Evolutionary conservation across 768 basidiomycete genomes (phyloP), one percentile per base, ranked within the genome.

Genomic region (Terana coerulea): DNA sequence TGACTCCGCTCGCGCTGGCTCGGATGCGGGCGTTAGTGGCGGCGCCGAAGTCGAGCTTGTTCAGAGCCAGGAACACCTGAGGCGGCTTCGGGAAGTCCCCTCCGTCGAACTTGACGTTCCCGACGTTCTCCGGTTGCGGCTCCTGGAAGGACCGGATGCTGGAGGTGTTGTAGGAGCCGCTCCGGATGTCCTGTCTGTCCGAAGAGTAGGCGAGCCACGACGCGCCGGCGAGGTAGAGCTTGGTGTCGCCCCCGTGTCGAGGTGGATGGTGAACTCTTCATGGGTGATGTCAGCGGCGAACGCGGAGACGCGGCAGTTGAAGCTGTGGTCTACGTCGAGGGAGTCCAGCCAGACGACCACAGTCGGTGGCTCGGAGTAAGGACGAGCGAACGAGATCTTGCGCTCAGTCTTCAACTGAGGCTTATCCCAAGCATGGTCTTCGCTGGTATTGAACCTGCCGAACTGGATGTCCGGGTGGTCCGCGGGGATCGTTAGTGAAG

Each of bases 171-270:
- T 26, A 43, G 7, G 25, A 15, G 6, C 50, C 50, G 28, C 40
- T 51, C 22, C 35, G 35, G 14, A 51, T 35, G 40, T 45, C 50
- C 19, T 4, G 21, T 10, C 50, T n/a, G 8, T 6, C 26, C 14
- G 41, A 19, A 1, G 40, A 30, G 26, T 51, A 35, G 3, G 50
- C 50, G 8, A 45, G 41, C 50, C 50, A 51, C 6, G 31, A 3
- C n/a, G 28, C 41, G 5, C 41, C 41, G 1, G 50, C 50, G 3
- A 14, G 5, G 3, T 19, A 35, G 8, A 51, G 5, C 3, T 6
- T 10, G 14, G 50, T n/a, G 31, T 40, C 50, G 41, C 36, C 30
- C 39, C 40, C 17, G 50, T n/a, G 26, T 42, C 40, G 50, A 51
- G 11, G 14, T 51, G 41, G 6, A 43, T 11, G 11, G 40, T 44